A percentile compares a stretch with the other conserved stretches of the same genome.
phyloP scores from a whole-genome alignment of 495 filamentous ascomycete species.

The Immersiella caudata region DNA sequence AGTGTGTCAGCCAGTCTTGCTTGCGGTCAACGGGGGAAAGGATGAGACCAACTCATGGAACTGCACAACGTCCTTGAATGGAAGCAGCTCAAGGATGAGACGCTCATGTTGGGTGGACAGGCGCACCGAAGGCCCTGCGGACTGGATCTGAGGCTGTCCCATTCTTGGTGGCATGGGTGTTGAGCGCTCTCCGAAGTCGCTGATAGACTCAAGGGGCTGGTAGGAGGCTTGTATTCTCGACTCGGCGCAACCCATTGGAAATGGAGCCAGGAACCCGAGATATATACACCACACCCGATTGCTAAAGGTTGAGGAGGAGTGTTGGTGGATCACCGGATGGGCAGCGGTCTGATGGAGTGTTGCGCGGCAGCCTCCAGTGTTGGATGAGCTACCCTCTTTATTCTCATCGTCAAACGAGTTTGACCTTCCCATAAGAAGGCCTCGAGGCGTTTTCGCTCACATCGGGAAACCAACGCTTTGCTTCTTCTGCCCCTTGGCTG shows the following conservation, averaged over 20 bases:
- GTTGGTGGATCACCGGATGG: no score
- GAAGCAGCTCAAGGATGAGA: conserved; percentile 39
- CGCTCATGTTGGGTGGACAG: conserved; percentile 36
- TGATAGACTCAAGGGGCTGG: conserved; percentile 15
- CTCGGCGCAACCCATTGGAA: conserved; percentile 30
- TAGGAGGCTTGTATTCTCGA: conserved; percentile 21
- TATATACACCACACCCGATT: background rate
- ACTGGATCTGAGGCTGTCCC: conserved; percentile 25
- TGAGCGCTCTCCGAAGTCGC: background rate
- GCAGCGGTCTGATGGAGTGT: no score
- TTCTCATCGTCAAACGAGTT: background rate
- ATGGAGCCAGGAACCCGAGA: background rate
- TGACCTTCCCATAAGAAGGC: background rate
- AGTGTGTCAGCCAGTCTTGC: background rate
- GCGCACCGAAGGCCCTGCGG: background rate
- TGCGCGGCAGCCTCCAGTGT: background rate
- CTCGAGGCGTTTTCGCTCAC: background rate
- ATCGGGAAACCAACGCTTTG: background rate
- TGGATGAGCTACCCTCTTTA: background rate
- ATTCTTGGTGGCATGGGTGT: conserved; percentile 13
- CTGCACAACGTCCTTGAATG: conserved; percentile 31
- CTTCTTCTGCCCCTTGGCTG: background rate
- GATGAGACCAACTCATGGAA: conserved; percentile 31
- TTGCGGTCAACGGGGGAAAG: background rate
- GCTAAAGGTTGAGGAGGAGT: no score